Conservation (phyloP, 2,329 filamentous ascomycete species). For the Botryotinia narcissicola region DNA sequence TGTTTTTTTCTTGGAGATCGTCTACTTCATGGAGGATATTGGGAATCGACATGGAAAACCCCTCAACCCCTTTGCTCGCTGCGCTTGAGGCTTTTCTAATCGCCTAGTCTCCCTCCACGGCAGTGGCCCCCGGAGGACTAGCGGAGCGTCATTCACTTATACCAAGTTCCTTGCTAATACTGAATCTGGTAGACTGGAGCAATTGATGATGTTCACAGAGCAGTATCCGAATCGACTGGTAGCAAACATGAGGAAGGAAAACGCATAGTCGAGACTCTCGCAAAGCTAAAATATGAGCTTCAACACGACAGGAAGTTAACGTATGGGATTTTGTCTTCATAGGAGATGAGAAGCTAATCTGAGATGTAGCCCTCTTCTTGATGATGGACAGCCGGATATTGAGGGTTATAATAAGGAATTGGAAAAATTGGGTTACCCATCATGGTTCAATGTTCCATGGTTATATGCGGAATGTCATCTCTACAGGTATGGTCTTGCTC, state of each 20-base stretch:
- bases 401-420: constrained; percentile 83
- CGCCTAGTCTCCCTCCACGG: background rate
- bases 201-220: constrained; percentile 90
- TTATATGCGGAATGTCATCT: constrained; percentile 93
- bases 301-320: constrained; percentile 81
- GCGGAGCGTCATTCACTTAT: background rate
- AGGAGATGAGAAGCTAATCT: constrained; percentile 50
- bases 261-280: constrained; percentile 74
- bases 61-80: background rate
- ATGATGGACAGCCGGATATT: constrained; percentile 52
- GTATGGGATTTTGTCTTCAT: constrained; percentile 48
- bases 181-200: constrained; percentile 67
- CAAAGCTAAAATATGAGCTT: constrained; percentile 87
- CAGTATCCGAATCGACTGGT: constrained; percentile 55
- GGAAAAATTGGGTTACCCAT: constrained; percentile 66
- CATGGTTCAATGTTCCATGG: constrained; percentile 86
- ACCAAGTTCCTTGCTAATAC: constrained; percentile 18
- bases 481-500: constrained; percentile 54
- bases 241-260: constrained; percentile 78
- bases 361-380: constrained; percentile 38
- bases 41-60: background rate
- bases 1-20: background rate
- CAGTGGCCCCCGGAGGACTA: background rate
- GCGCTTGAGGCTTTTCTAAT: background rate
- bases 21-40: background rate